A percentile compares a stretch with the other conserved stretches of the same genome.
Conservation (phyloP, 495 filamentous ascomycete genomes). For the Copromyces sp. region DNA sequence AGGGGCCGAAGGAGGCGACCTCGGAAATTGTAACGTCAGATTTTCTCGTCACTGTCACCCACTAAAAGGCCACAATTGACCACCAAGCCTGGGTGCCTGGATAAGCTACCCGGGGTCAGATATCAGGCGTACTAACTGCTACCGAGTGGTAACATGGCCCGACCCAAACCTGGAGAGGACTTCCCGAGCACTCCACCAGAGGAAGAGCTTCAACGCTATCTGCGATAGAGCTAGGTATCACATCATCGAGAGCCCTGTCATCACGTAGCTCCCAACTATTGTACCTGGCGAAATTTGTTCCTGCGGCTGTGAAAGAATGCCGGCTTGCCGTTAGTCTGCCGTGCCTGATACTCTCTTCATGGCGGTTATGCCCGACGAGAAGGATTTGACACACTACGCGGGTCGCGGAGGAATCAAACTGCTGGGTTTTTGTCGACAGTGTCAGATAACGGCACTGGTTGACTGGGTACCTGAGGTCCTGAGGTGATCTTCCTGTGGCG, state of each 20-base stretch:
- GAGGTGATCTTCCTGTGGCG: background rate
- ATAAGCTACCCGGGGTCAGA: background rate
- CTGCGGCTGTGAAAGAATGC: background rate
- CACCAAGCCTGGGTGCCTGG: background rate
- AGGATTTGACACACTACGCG: background rate
- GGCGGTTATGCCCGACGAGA: background rate
- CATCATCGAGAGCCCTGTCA: background rate
- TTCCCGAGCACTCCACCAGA: background rate
- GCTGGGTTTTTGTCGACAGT: background rate
- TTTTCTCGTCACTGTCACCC: background rate
- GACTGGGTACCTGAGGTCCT: background rate
- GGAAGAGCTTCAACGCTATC: background rate
- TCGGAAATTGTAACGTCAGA: background rate
- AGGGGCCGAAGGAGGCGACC: background rate
- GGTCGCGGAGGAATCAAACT: background rate
- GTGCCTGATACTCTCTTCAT: background rate
- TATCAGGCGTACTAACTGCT: background rate
- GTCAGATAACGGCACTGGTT: background rate
- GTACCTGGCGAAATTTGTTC: background rate
- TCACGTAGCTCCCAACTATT: background rate
- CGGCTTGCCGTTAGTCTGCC: background rate
- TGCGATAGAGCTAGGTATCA: background rate
- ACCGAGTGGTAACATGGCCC: background rate
- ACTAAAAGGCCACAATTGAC: background rate
- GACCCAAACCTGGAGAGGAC: background rate